Conservation (phyloP, 139 green algal genomes). For the Eudorina sp. region DNA sequence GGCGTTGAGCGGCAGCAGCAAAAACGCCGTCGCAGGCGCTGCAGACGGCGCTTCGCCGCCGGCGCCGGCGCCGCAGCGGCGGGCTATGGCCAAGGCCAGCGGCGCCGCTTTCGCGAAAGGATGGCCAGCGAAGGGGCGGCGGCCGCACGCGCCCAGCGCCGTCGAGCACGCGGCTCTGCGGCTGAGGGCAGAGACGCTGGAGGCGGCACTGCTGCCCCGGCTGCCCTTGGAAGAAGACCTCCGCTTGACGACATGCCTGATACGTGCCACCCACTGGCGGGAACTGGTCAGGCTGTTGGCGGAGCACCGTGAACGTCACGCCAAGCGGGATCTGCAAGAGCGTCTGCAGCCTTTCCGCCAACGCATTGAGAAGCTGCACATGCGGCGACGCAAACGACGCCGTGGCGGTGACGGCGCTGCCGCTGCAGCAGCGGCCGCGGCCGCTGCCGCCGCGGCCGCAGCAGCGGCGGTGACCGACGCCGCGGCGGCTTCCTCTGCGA, state of each 20-base stretch:
- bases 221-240: background rate
- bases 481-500: too few relatives aligned
- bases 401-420: background rate
- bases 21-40: too few relatives aligned
- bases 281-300: background rate
- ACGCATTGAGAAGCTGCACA: background rate
- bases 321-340: background rate
- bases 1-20: background rate
- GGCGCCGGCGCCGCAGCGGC: too few relatives aligned
- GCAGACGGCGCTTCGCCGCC: too few relatives aligned
- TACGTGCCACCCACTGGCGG: background rate
- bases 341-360: background rate
- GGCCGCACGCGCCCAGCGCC: background rate
- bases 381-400: background rate
- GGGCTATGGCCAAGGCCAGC: background rate
- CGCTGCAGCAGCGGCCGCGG: background rate
- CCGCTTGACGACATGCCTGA: background rate
- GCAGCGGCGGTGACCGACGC: background rate
- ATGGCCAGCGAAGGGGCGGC: background rate
- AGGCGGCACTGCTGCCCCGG: slow-evolving; percentile 19
- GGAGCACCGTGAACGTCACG: background rate
- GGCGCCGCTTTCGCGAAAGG: background rate
- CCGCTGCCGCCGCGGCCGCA: background rate
- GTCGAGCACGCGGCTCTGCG: slow-evolving; percentile 13
- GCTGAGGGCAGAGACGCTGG: background rate